phyloP scores from a whole-genome alignment of 768 basidiomycete genomes.

The Naganishia friedmannii region DNA sequence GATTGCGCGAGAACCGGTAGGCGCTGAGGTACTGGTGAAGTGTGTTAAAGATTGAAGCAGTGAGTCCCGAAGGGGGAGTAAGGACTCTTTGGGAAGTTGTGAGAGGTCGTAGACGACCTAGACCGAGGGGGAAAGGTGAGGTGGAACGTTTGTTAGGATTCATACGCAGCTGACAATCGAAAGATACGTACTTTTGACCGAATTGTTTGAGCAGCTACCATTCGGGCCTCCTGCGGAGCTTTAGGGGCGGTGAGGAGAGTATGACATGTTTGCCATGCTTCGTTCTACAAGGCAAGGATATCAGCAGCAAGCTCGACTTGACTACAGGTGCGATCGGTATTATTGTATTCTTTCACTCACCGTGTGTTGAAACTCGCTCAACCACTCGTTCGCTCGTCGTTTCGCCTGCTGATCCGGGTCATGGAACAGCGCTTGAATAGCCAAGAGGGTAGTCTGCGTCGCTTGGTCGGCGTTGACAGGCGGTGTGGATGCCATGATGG shows the following conservation, averaged over 20 bases:
- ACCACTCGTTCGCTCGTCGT: slow-evolving; percentile 86
- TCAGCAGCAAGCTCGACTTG: slow-evolving; percentile 59
- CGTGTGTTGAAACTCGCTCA: slow-evolving; percentile 98
- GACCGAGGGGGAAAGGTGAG: slow-evolving; percentile 10
- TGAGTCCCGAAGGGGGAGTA: slow-evolving; percentile 79
- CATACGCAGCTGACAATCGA: neutral
- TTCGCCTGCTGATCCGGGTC: slow-evolving; percentile 75
- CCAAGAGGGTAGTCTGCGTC: slow-evolving; percentile 44
- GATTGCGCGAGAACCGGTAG: slow-evolving; percentile 74
- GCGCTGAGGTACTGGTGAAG: slow-evolving; percentile 55
- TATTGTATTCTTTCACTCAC: slow-evolving; percentile 76
- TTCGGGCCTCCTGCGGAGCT: slow-evolving; percentile 71
- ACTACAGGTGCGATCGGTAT: slow-evolving; percentile 63
- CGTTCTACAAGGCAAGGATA: slow-evolving; percentile 62
- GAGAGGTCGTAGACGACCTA: slow-evolving; percentile 93
- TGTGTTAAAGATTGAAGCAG: slow-evolving; percentile 70
- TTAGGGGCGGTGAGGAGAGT: slow-evolving; percentile 78
- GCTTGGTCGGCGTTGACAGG: slow-evolving; percentile 16
- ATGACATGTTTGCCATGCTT: slow-evolving; percentile 96
- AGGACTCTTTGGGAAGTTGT: slow-evolving; percentile 72
- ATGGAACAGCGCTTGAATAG: slow-evolving; percentile 53
- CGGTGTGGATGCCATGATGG: slow-evolving; percentile 18
- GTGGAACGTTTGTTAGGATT: slow-evolving; percentile 36
- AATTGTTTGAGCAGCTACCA: slow-evolving; percentile 96
- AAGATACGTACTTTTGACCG: slow-evolving; percentile 72